Evolutionary conservation across 2,329 filamentous ascomycete species (phyloP), one percentile per base, ranked within the genome.

Genomic region (Periconia digitata): DNA sequence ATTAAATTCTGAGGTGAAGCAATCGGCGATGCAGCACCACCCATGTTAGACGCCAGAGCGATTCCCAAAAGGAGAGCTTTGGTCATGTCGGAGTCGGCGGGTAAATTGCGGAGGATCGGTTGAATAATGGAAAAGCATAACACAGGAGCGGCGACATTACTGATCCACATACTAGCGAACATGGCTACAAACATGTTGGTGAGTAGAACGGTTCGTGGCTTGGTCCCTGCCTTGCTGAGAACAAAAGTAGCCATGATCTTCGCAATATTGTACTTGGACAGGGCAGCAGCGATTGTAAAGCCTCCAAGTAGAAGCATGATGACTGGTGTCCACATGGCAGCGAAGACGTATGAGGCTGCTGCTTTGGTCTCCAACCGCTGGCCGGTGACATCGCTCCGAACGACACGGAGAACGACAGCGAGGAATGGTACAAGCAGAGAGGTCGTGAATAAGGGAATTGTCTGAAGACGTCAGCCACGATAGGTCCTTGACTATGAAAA

Each of bases 111-210:
- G 22, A 99, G 81, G 76, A 99, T 91, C 3, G 95, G 94, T 85
- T 96, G 92, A 51, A 99, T 95, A 63, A 99, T 96, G 17, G 91
- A 95, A 72, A 95, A 97, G 77, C 94, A 99, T 32, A 99, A 81
- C 8, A 99, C 94, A 0, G 94, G 94, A 1, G 95, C 92, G 1
- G 94, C 94, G 22, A 99, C 95, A 60, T 99, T 99, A 74, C 91
- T 96, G 65, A 99, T 97, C 79, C 95, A 90, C 94, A 99, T 99
- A 62, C 91, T 96, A 8, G 95, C 87, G 70, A 99, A 95, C 65
- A 94, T 95, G 46, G 92, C 92, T 36, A 99, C 94, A 62, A 96
- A 92, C 94, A 99, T 99, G 74, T 92, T 96, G 45, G 92, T 94
- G n/a, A 99, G 74, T 4, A 99, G 79, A 3, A 99, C 94, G 2